Evolutionary conservation across 257 asterid species (phyloP).

Genomic region (Lavandula angustifolia): DNA sequence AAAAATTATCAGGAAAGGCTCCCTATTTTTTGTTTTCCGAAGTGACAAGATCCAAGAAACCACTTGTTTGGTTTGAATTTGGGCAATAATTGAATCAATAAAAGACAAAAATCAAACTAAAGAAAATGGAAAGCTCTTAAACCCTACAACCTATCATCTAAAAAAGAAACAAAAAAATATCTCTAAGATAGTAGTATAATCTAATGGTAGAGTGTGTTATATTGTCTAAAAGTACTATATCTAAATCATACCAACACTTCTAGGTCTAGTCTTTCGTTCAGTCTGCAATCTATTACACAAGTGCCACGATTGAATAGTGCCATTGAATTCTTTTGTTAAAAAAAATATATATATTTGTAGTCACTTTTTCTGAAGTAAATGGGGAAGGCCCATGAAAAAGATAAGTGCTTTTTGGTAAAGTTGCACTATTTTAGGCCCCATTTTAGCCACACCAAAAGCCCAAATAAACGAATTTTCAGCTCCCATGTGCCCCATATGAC

Average conservation of each 20-base stretch:
- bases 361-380: slow-evolving; percentile 7
- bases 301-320: no score
- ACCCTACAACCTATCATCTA: slow-evolving; percentile 26
- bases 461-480: slow-evolving; percentile 25
- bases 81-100: slow-evolving; percentile 22
- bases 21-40: no score
- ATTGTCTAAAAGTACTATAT: no score
- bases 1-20: no score
- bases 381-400: slow-evolving; percentile 30
- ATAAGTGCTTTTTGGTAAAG: slow-evolving; percentile 20
- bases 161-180: neutral
- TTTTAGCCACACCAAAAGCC: slow-evolving; percentile 32
- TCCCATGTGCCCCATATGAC: slow-evolving; percentile 12
- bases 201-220: no score
- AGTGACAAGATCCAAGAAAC: no score
- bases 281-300: no score
- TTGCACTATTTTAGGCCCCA: slow-evolving; percentile 30
- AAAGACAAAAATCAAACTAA: slow-evolving; percentile 25
- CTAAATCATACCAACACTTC: no score
- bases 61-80: neutral
- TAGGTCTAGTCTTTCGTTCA: no score
- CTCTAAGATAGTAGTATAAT: no score
- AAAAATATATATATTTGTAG: neutral
- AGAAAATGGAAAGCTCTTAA: neutral
- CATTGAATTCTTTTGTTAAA: no score